Evolutionary conservation across 208 protist genomes (phyloP).

Genomic region (Leishmania martiniquensis): DNA sequence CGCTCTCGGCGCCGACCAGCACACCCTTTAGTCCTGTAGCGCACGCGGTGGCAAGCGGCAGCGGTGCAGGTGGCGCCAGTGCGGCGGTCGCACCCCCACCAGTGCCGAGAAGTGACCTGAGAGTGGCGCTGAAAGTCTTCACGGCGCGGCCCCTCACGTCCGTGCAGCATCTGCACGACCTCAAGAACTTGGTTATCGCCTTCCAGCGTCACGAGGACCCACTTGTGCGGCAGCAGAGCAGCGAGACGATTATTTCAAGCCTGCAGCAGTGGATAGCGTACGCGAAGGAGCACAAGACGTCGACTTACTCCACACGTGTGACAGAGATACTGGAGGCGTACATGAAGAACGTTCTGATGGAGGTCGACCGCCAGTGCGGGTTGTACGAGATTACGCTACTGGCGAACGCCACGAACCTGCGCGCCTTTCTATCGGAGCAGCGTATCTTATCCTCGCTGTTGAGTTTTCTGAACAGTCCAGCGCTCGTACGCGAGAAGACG

Average conservation of each 20-base stretch:
- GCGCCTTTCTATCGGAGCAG: slow-evolving; percentile 69
- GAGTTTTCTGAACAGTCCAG: slow-evolving; percentile 78
- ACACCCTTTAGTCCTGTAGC: slow-evolving; percentile 23
- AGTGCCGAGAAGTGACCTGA: slow-evolving; percentile 51
- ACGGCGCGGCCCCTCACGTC: slow-evolving; percentile 69
- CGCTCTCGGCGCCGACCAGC: slow-evolving; percentile 14
- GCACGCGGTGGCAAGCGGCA: neutral
- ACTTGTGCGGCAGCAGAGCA: slow-evolving; percentile 76
- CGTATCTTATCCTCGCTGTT: slow-evolving; percentile 79
- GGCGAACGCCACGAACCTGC: slow-evolving; percentile 62
- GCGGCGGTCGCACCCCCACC: neutral
- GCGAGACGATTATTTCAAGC: slow-evolving; percentile 66
- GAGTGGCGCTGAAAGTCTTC: slow-evolving; percentile 79
- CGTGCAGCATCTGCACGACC: slow-evolving; percentile 78
- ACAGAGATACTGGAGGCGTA: slow-evolving; percentile 86
- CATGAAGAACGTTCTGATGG: slow-evolving; percentile 79
- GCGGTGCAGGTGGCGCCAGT: neutral
- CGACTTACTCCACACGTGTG: slow-evolving; percentile 84
- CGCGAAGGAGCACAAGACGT: slow-evolving; percentile 80
- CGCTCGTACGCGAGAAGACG: slow-evolving; percentile 75
- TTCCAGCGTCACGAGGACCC: slow-evolving; percentile 78
- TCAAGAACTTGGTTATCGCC: slow-evolving; percentile 68
- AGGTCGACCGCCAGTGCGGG: slow-evolving; percentile 79
- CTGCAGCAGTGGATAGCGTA: slow-evolving; percentile 75
- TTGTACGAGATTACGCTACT: slow-evolving; percentile 74